Percentiles rank a stretch among this genome's conserved stretches.
These are phyloP conservation scores for Capsicum pubescens DNA, from an alignment of 257 asterid genomes.

Conservation along the genomic window DNA sequence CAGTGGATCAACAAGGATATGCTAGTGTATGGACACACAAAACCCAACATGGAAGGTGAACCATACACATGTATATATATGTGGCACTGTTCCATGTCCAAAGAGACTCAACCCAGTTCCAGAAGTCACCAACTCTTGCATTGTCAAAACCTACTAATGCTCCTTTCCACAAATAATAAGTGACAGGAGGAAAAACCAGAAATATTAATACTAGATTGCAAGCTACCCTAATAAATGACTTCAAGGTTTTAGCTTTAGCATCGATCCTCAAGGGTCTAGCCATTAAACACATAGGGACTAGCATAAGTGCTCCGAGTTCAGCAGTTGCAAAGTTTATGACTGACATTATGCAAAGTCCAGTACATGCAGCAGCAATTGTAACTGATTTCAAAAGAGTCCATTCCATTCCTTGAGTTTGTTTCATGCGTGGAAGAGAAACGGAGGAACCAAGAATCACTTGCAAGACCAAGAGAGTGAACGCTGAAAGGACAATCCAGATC, in stretches of 20 bases:
- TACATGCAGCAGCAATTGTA: constrained; percentile 72
- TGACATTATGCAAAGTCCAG: constrained; percentile 93
- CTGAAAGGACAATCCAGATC: constrained; percentile 56
- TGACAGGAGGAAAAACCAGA: constrained; percentile 66
- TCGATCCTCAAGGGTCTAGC: constrained; percentile 61
- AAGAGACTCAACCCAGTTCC: constrained; percentile 85
- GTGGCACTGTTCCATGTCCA: constrained; percentile 98
- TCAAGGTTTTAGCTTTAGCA: constrained; percentile 36
- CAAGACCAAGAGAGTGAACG: constrained; percentile 53
- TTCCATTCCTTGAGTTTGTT: constrained; percentile 45
- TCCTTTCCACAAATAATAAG: constrained; percentile 58
- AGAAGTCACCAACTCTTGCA: constrained; percentile 65
- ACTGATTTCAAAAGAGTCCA: constrained; percentile 83
- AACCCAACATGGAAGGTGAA: constrained; percentile 97
- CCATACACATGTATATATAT: constrained; percentile 72
- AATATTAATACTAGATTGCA: constrained; percentile 51
- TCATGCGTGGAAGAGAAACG: constrained; percentile 30
- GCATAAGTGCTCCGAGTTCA: constrained; percentile 79
- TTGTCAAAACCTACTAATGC: constrained; percentile 56
- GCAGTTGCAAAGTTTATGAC: constrained; percentile 92
- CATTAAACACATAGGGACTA: constrained; percentile 86
- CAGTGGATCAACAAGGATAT: constrained; percentile 49
- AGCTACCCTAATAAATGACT: constrained; percentile 46
- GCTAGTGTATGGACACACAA: constrained; percentile 63
- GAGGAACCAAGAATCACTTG: constrained; percentile 46